These are phyloP conservation scores for Litchi chinensis DNA, from an alignment of 345 rosid genomes.

Conservation along the genomic window DNA sequence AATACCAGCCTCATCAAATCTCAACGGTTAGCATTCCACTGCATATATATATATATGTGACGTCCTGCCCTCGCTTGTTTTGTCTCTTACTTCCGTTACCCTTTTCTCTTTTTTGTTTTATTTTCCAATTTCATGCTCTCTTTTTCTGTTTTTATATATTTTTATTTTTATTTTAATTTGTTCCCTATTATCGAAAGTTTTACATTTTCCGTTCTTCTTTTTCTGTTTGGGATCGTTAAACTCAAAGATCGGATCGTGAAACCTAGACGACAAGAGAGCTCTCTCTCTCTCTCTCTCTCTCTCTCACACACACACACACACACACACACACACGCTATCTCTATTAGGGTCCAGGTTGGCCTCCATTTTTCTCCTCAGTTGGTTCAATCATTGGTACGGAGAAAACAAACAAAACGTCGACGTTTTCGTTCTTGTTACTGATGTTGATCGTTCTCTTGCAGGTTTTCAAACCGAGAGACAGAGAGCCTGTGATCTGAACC, in stretches of 20 bases:
- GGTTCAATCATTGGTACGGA: neutral
- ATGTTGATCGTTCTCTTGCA: neutral
- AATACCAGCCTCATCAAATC: neutral
- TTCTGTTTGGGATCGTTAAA: conserved; percentile 22
- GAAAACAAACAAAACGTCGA: neutral
- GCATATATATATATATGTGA: neutral
- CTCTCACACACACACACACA: too few species aligned
- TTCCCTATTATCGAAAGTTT: neutral
- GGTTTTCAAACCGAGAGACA: conserved; percentile 7
- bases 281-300: neutral
- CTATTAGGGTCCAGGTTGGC: neutral
- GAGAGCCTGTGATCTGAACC: conserved; percentile 13
- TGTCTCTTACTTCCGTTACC: neutral
- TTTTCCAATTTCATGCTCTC: neutral
- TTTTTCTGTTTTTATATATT: neutral
- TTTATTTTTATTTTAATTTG: neutral
- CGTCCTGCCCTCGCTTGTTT: neutral
- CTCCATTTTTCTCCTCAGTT: neutral
- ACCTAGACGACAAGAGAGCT: conserved; percentile 15
- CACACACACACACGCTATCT: neutral
- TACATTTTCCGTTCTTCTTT: neutral
- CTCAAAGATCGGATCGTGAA: conserved; percentile 36
- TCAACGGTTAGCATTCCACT: conserved; percentile 8
- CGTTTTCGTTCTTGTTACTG: neutral
- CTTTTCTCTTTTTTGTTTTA: neutral